Percentiles rank a stretch among this genome's conserved stretches.
Evolutionary conservation across 2,329 filamentous ascomycete species (phyloP).

Genomic region (Cordyceps farinosa): DNA sequence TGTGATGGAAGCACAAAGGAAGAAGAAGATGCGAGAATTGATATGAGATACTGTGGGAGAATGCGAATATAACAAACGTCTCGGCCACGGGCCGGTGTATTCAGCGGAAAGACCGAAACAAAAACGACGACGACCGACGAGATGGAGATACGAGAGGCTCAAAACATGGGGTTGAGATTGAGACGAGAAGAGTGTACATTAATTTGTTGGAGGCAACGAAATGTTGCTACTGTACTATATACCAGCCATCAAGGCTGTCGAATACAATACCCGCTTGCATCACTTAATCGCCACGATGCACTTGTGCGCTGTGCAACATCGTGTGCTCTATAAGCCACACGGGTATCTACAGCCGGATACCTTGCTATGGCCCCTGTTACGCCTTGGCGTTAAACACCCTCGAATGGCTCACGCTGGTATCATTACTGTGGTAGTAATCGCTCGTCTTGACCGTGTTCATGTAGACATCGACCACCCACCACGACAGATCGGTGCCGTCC

Average conservation of each 20-base stretch:
- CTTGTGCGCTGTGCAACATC: not conserved
- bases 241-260: not conserved
- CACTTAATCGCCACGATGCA: not conserved
- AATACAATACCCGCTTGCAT: constrained; percentile 12
- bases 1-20: not conserved
- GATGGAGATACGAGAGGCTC: not conserved
- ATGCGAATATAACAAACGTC: no score
- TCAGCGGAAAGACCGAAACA: not conserved
- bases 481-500: constrained; percentile 2
- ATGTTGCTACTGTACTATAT: constrained; percentile 13
- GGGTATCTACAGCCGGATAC: not conserved
- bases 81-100: no score
- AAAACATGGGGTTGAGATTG: not conserved
- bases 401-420: not conserved
- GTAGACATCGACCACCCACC: constrained; percentile 5
- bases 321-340: no score
- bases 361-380: not conserved
- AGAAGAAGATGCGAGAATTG: not conserved
- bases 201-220: not conserved
- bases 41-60: no score
- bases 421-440: not conserved
- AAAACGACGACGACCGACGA: not conserved
- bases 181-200: constrained; percentile 10
- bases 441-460: not conserved
- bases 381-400: not conserved